These are phyloP conservation scores for Remersonia thermophila DNA, from an alignment of 2,329 filamentous ascomycete genomes.

Conservation along the genomic window DNA sequence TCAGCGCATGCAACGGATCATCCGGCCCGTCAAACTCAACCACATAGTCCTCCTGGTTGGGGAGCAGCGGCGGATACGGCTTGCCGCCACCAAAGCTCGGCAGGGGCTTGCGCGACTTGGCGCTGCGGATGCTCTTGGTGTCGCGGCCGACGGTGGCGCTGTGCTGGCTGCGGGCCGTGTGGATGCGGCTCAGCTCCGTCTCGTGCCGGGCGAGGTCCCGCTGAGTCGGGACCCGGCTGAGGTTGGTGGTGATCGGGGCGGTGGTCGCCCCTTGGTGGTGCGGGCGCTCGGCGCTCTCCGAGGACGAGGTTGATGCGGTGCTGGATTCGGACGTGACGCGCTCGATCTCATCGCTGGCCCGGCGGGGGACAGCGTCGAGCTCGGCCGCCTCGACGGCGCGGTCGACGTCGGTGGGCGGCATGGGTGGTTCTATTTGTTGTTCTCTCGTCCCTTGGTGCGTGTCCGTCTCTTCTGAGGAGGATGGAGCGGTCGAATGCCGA, in stretches of 20 bases:
- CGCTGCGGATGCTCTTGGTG: constrained; percentile 29
- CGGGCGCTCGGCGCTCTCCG: constrained; percentile 33
- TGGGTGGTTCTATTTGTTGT: constrained; percentile 13
- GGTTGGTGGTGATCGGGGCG: constrained; percentile 15
- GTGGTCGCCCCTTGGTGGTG: constrained; percentile 23
- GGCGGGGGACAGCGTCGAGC: constrained; percentile 29
- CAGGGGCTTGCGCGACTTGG: constrained; percentile 45
- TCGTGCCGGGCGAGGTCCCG: constrained; percentile 57
- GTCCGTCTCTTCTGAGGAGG: too few species aligned
- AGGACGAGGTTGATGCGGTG: constrained; percentile 36
- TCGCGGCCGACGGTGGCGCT: constrained; percentile 55
- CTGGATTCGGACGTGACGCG: constrained; percentile 44
- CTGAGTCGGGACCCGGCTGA: constrained; percentile 53
- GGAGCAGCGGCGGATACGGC: constrained; percentile 56
- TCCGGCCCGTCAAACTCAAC: constrained; percentile 76
- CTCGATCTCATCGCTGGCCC: constrained; percentile 46
- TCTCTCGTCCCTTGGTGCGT: not conserved
- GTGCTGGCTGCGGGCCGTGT: constrained; percentile 60
- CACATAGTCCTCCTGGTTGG: constrained; percentile 63
- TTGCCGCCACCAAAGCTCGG: constrained; percentile 64
- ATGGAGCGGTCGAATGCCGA: too few species aligned
- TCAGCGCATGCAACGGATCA: constrained; percentile 76
- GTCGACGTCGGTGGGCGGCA: constrained; percentile 41
- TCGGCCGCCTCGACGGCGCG: constrained; percentile 42
- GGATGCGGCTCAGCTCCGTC: constrained; percentile 58